Conservation (phyloP, 2,329 filamentous ascomycete genomes). For the Colletotrichum acutatum region DNA sequence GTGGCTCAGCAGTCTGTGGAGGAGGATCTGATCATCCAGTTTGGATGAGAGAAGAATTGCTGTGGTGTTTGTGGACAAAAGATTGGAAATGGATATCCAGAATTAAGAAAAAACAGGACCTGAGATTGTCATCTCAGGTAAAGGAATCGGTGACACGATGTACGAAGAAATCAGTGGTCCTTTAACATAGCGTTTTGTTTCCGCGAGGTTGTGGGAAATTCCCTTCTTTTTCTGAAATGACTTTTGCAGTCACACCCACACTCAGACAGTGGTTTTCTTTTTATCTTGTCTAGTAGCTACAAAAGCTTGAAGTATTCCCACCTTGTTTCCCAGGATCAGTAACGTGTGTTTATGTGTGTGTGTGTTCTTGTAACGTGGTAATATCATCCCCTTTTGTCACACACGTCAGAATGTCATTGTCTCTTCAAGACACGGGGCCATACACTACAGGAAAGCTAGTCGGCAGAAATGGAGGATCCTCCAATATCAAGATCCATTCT, state of each 20-base stretch:
- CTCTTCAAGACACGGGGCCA: no score
- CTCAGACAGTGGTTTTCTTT: background rate
- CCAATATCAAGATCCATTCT: no score
- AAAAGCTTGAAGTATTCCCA: background rate
- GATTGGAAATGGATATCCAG: background rate
- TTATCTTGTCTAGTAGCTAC: background rate
- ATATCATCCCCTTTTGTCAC: no score
- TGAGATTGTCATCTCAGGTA: background rate
- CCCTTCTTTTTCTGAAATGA: background rate
- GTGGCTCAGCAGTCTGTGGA: background rate
- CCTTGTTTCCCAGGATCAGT: background rate
- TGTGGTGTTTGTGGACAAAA: no score
- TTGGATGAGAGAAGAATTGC: background rate
- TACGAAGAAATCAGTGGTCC: background rate
- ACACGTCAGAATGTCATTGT: no score
- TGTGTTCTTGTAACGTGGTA: no score
- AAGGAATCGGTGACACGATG: background rate
- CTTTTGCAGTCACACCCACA: background rate
- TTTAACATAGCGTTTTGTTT: background rate
- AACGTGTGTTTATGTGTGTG: no score
- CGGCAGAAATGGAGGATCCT: no score
- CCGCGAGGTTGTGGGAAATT: background rate
- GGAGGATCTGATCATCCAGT: conserved; percentile 10
- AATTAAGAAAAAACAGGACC: background rate
- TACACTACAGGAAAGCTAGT: no score